Conservation (phyloP, 73 alveolate genomes). For the Durusdinium trenchii region DNA sequence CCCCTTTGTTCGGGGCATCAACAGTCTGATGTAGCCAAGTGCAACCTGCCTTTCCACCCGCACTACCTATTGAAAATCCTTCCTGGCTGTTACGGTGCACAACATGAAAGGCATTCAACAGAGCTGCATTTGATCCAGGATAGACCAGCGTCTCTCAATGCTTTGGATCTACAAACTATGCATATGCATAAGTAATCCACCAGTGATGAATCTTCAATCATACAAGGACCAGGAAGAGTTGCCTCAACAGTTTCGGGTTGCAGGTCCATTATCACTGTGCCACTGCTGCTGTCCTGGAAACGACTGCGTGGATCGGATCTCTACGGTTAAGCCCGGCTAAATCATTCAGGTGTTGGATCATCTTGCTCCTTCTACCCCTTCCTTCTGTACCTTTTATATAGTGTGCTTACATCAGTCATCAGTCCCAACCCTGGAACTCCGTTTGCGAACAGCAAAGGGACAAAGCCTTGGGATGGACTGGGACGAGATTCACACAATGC, state of each 20-base stretch:
- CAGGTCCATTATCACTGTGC: not conserved
- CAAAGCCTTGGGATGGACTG: too few relatives aligned
- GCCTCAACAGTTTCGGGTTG: not conserved
- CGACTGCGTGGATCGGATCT: not conserved
- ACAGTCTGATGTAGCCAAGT: conserved; percentile 43
- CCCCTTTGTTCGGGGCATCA: too few relatives aligned
- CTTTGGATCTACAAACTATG: too few relatives aligned
- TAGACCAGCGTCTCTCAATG: not conserved
- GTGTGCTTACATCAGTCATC: too few relatives aligned
- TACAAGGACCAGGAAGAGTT: not conserved
- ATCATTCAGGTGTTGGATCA: too few relatives aligned
- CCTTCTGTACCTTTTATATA: too few relatives aligned
- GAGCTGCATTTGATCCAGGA: not conserved
- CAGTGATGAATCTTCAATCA: not conserved
- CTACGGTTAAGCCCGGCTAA: too few relatives aligned
- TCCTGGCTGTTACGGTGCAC: not conserved
- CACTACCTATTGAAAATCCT: not conserved
- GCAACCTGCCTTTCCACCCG: conserved; percentile 1
- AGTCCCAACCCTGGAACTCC: too few relatives aligned
- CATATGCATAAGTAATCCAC: not conserved
- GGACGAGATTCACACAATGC: too few relatives aligned
- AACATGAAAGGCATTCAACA: not conserved
- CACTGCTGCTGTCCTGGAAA: not conserved
- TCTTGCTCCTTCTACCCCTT: too few relatives aligned
- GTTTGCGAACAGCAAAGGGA: too few relatives aligned